Evolutionary conservation across 371 early-diverging fungal genomes (phyloP), one percentile per base, ranked within the genome.

Genomic region (Mucor lusitanicus): DNA sequence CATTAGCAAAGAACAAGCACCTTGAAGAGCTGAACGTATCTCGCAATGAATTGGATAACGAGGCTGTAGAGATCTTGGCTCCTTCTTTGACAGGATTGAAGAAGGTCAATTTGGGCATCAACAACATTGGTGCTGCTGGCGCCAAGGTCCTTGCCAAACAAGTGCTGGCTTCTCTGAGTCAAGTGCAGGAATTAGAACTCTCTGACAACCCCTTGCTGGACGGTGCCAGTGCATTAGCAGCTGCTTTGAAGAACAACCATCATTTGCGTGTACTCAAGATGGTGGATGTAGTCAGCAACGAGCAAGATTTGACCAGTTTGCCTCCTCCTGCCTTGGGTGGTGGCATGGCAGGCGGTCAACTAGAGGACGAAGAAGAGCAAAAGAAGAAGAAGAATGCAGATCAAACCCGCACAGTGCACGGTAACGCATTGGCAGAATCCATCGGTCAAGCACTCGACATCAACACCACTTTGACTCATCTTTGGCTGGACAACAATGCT

Each of bases 201-300:
- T 85, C 86, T 1, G 85, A 86, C 21, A 88, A 88, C 42, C 80
- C 85, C 13, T 64, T 88, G 28, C 72, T 80, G 37, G 77, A 79
- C 21, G 85, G 85, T 35, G 86, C 84, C 5, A 57, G 60, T 15
- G 72, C 70, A 0, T 57, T 87, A 2, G 82, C 71, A 17, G 25
- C 69, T 4, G 76, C 81, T 7, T 73, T 85, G 23, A 66, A 69
- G 4, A 66, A 70, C 8, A 82, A 83, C 56, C 73, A 71, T 19
- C 56, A 33, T 5, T 62, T 88, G 32, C 75, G 71, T 13, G 48
- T 74, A 2, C 61, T 88, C 21, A 78, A 86, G 56, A 56, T 87
- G 75, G 75, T 75, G 25, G 76, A 79, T 33, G 72, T 72, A 0
- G 78, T 81, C 6, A 76, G 80, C 42, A 70, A 78, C 7, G 67